These are phyloP conservation scores for Phytophthora ramorum DNA, from an alignment of 352 stramenopile genomes.

Conservation along the genomic window DNA sequence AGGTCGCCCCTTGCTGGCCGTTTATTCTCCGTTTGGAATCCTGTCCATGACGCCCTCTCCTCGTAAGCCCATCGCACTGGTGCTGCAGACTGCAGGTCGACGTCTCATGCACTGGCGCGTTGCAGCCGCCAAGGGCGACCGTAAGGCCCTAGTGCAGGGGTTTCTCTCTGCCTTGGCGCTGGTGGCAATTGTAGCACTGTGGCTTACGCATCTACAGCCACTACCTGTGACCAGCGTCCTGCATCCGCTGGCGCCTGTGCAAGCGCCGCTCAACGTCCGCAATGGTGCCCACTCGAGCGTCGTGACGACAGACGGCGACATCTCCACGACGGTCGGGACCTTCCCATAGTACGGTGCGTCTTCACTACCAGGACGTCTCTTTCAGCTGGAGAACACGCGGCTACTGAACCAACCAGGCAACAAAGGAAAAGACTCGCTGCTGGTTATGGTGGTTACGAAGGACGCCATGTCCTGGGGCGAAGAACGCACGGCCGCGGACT, in stretches of 20 bases:
- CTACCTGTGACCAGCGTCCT: slow-evolving; percentile 9
- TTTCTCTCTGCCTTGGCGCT: not conserved
- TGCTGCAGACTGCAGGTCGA: not conserved
- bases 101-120: slow-evolving; percentile 13
- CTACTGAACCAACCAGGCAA: slow-evolving; percentile 7
- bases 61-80: not conserved
- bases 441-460: slow-evolving; percentile 29
- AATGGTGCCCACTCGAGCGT: not conserved
- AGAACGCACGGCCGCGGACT: slow-evolving; percentile 18
- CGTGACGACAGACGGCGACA: not conserved
- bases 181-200: not conserved
- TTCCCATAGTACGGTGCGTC: slow-evolving; percentile 18
- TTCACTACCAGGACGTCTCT: slow-evolving; percentile 7
- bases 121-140: slow-evolving; percentile 6
- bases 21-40: not conserved
- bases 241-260: slow-evolving; percentile 13
- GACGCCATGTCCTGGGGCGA: slow-evolving; percentile 38
- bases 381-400: slow-evolving; percentile 8
- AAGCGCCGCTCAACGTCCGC: slow-evolving; percentile 1
- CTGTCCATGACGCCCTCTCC: not conserved
- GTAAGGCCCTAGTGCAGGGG: not conserved
- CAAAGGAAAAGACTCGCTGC: slow-evolving; percentile 21
- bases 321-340: not conserved
- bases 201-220: not conserved
- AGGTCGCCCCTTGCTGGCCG: not conserved